Conservation (phyloP, 2,329 filamentous ascomycete species). For the Scytalidium lignicola region DNA sequence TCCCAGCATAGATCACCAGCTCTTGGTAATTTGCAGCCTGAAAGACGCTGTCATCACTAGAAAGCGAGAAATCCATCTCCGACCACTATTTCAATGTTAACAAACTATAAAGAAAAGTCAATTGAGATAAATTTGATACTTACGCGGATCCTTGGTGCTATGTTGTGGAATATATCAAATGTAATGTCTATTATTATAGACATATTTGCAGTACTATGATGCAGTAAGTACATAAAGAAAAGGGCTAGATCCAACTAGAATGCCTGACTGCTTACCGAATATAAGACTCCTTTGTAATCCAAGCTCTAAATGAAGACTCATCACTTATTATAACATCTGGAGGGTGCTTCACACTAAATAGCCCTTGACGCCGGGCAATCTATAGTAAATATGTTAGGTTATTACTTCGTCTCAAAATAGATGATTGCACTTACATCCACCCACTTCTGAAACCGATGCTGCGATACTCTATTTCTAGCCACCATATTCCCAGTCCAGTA, state of each 20-base stretch:
- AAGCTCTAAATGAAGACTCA: slow-evolving; percentile 19
- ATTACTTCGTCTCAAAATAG: neutral
- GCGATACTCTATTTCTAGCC: slow-evolving; percentile 23
- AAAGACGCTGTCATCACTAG: slow-evolving; percentile 23
- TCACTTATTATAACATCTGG: slow-evolving; percentile 18
- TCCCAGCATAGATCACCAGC: slow-evolving; percentile 10
- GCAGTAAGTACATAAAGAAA: neutral
- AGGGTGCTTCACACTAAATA: slow-evolving; percentile 21
- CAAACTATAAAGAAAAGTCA: neutral
- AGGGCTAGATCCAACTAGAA: neutral
- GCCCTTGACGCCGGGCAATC: slow-evolving; percentile 22
- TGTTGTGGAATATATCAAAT: slow-evolving; percentile 28
- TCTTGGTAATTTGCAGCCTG: slow-evolving; percentile 19
- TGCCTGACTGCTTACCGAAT: slow-evolving; percentile 17
- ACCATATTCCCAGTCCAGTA: slow-evolving; percentile 25
- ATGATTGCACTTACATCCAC: slow-evolving; percentile 17
- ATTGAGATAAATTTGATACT: neutral
- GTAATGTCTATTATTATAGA: slow-evolving; percentile 26
- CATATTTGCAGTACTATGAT: slow-evolving; percentile 15
- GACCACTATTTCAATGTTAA: slow-evolving; percentile 17
- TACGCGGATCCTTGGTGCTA: slow-evolving; percentile 18
- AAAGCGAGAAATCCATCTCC: slow-evolving; percentile 25
- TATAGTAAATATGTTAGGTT: slow-evolving; percentile 6
- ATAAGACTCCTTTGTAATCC: slow-evolving; percentile 24
- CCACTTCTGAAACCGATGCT: slow-evolving; percentile 23